These are phyloP conservation scores for Rhodotorula glutinis DNA, from an alignment of 1,284 basidiomycete genomes.

Conservation along the genomic window DNA sequence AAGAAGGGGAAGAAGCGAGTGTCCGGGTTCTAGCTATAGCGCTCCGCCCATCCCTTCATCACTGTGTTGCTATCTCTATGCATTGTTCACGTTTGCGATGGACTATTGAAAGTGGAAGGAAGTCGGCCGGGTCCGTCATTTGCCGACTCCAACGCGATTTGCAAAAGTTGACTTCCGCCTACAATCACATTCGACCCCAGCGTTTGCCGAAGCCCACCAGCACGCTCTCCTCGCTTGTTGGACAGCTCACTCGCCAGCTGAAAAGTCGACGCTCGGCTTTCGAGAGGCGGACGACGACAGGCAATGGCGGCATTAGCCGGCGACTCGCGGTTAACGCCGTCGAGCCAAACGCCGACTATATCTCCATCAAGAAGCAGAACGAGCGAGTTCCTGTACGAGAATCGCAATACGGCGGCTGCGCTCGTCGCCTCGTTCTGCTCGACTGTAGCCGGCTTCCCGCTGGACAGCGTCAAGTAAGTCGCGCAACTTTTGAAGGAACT, in stretches of 20 bases:
- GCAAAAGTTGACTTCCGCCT: too few relatives aligned
- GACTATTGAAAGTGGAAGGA: neutral
- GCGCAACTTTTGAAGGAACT: too few relatives aligned
- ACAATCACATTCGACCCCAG: too few relatives aligned
- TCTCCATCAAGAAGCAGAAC: neutral
- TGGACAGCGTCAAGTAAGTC: slow-evolving; percentile 62
- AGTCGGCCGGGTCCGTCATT: neutral
- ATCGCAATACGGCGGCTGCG: slow-evolving; percentile 45
- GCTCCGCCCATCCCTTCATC: neutral
- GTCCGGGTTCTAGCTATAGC: slow-evolving; percentile 67
- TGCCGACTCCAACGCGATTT: neutral
- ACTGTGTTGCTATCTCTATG: too few relatives aligned
- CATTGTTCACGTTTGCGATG: neutral
- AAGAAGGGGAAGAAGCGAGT: slow-evolving; percentile 65
- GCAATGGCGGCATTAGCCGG: slow-evolving; percentile 2
- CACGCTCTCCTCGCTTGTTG: too few relatives aligned
- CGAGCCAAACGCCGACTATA: neutral
- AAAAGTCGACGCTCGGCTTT: neutral
- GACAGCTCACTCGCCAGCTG: too few relatives aligned
- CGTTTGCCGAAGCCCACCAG: too few relatives aligned
- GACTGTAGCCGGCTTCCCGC: slow-evolving; percentile 53
- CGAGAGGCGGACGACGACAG: too few relatives aligned
- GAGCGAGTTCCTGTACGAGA: slow-evolving; percentile 3
- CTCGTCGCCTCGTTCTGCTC: slow-evolving; percentile 50
- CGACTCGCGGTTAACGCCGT: neutral